phyloP scores from a whole-genome alignment of 768 basidiomycete species.

The Asterophora lycoperdoides region DNA sequence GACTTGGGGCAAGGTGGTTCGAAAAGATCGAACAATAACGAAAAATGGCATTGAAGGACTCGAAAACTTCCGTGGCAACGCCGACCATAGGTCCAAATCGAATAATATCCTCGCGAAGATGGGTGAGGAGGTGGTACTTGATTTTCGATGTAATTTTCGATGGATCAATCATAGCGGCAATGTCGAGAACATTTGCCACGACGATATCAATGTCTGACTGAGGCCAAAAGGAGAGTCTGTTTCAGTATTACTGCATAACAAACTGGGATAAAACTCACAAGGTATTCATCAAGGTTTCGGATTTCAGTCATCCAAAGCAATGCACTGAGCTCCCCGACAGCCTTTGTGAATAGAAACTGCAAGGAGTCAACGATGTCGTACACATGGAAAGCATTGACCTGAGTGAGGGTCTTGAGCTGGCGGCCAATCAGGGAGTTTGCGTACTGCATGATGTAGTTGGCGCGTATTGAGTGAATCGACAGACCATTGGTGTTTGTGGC shows the following conservation, averaged over 20 bases:
- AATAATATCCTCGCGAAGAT: constrained; percentile 29
- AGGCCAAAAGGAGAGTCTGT: background rate
- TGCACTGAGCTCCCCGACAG: constrained; percentile 30
- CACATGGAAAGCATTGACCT: constrained; percentile 34
- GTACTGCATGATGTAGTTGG: constrained; percentile 41
- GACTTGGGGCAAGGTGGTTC: constrained; percentile 26
- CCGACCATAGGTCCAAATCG: constrained; percentile 16
- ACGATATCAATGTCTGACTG: constrained; percentile 26
- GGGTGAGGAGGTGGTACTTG: constrained; percentile 16
- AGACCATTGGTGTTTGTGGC: constrained; percentile 27
- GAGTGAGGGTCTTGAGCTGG: constrained; percentile 37
- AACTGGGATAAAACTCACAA: constrained; percentile 20
- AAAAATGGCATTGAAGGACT: constrained; percentile 41
- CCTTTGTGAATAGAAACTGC: constrained; percentile 26
- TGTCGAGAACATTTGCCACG: constrained; percentile 34
- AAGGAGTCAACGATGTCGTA: constrained; percentile 25
- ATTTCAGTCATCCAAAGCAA: constrained; percentile 42
- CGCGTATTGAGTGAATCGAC: constrained; percentile 30
- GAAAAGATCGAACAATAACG: constrained; percentile 34
- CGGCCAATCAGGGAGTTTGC: constrained; percentile 7
- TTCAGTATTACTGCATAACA: no score
- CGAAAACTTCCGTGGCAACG: constrained; percentile 31
- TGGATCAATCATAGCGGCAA: constrained; percentile 29
- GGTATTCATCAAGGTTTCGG: constrained; percentile 30
- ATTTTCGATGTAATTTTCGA: constrained; percentile 3